phyloP scores from a whole-genome alignment of 768 basidiomycete species.

The Agrocybe pediades region DNA sequence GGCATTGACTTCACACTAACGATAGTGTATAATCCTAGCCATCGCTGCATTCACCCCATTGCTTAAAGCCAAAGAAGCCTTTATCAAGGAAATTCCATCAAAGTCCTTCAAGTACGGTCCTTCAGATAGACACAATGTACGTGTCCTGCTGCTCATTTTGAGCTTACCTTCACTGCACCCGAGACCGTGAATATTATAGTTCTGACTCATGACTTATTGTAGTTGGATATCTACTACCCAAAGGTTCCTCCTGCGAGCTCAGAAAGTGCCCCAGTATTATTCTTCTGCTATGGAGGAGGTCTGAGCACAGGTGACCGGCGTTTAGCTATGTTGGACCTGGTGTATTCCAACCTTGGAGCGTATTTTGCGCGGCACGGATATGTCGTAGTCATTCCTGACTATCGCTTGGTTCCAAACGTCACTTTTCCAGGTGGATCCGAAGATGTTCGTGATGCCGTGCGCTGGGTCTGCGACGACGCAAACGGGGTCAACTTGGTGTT shows the following conservation, averaged over 20 bases:
- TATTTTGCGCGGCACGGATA: slow-evolving; percentile 28
- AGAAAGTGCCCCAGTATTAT: slow-evolving; percentile 15
- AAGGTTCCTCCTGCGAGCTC: neutral
- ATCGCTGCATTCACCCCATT: slow-evolving; percentile 49
- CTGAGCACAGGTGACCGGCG: slow-evolving; percentile 20
- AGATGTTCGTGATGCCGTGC: slow-evolving; percentile 23
- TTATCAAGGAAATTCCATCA: slow-evolving; percentile 49
- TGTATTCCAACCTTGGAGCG: slow-evolving; percentile 27
- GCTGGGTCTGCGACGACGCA: slow-evolving; percentile 12
- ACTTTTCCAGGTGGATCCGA: slow-evolving; percentile 25
- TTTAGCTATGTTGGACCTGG: slow-evolving; percentile 15
- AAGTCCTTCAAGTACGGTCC: slow-evolving; percentile 61
- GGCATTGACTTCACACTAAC: no score
- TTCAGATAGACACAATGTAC: slow-evolving; percentile 51
- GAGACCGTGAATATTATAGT: no score
- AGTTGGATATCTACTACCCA: slow-evolving; percentile 29
- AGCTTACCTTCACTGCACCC: no score
- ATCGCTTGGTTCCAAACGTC: slow-evolving; percentile 24
- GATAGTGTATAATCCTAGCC: slow-evolving; percentile 32
- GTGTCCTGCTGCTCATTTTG: no score
- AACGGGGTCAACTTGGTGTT: neutral
- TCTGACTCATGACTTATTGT: slow-evolving; percentile 1
- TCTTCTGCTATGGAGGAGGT: slow-evolving; percentile 29
- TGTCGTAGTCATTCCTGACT: slow-evolving; percentile 27
- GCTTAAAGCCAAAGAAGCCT: slow-evolving; percentile 44